Evolutionary conservation across 2,329 filamentous ascomycete genomes (phyloP).

Genomic region (Claviceps pusilla): DNA sequence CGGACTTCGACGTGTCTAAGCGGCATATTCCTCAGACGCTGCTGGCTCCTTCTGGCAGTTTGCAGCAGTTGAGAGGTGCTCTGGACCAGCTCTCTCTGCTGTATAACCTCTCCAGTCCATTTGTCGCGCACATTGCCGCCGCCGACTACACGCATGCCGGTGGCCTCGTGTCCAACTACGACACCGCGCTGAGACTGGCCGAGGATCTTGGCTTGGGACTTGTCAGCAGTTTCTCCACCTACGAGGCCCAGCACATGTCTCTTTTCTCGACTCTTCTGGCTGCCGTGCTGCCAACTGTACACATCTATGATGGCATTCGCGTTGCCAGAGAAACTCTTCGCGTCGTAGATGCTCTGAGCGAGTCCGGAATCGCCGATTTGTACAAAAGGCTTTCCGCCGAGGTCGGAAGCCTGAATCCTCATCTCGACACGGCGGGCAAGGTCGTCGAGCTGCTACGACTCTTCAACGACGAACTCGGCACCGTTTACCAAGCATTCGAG

Average conservation of each 20-base stretch:
- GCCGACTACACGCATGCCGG: slow-evolving; percentile 61
- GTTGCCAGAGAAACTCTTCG: slow-evolving; percentile 70
- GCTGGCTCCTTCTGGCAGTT: slow-evolving; percentile 68
- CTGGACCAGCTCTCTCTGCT: slow-evolving; percentile 85
- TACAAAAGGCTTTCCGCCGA: slow-evolving; percentile 53
- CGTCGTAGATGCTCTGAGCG: slow-evolving; percentile 67
- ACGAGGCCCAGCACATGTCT: slow-evolving; percentile 91
- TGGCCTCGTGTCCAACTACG: slow-evolving; percentile 78
- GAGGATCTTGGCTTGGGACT: slow-evolving; percentile 85
- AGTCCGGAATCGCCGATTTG: slow-evolving; percentile 50
- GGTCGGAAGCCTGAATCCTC: slow-evolving; percentile 48
- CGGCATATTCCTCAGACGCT: slow-evolving; percentile 84
- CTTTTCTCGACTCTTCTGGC: slow-evolving; percentile 74
- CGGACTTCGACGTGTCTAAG: slow-evolving; percentile 86
- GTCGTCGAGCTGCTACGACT: slow-evolving; percentile 53
- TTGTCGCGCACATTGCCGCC: slow-evolving; percentile 83
- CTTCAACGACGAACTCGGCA: slow-evolving; percentile 84
- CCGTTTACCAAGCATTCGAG: slow-evolving; percentile 84
- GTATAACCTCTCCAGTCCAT: slow-evolving; percentile 81
- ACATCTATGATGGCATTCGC: slow-evolving; percentile 76
- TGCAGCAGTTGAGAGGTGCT: slow-evolving; percentile 65
- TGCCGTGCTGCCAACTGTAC: slow-evolving; percentile 63
- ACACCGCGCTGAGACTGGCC: slow-evolving; percentile 59
- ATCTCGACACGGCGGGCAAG: slow-evolving; percentile 58
- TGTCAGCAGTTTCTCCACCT: slow-evolving; percentile 69